Base-by-base conservation (phyloP, 2,329 filamentous ascomycete species). In the Diaporthe sp. region DNA sequence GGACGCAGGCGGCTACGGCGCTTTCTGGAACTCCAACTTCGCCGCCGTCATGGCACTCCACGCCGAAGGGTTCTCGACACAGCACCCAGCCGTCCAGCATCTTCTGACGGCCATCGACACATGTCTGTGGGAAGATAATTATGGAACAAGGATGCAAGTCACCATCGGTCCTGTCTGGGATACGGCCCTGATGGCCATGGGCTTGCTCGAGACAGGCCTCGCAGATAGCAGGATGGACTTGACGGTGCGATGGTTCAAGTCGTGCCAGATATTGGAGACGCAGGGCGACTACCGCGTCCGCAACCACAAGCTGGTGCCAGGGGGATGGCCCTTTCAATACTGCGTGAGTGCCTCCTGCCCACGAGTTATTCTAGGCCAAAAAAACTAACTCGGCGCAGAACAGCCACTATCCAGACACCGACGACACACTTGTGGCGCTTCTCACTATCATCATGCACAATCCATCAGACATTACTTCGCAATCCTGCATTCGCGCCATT, bases 361-460 rank as follows among this genome's bases (percentile, higher is more conserved):
- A 22, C 28, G 17, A 6, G 20, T 58, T 6, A 58, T 37, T 37
- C 55, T n/a, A 22, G 31, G 28, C 55, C 20, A 37, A n/a, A 58
- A 58, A 17, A n/a, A 58, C 55, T 58, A 37, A 58, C 20, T 58
- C 17, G 55, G 13, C 55, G 31, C 55, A 58, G 22, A 49, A 83
- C 74, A 80, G 70, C 3, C 22, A n/a, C 22, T 49, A 49, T 49
- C 47, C 47, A 49, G 47, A 49, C 47, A 49, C 17, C 4, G 47
- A 49, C 4, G 47, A 49, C 22, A 49, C 47, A 9, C 47, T 49
- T n/a, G 82, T 79, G 0, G 80, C 77, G 2, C 75, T 85, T 13
- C 55, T 84, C 8, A n/a, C 22, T 12, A 49, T 49, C 47, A 49
- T 49, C 22, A 49, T 49, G 47, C 22, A 49, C 47, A 22, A n/a